Conservation (phyloP, 805 yeast species). For the Pichia thaimueangensis region DNA sequence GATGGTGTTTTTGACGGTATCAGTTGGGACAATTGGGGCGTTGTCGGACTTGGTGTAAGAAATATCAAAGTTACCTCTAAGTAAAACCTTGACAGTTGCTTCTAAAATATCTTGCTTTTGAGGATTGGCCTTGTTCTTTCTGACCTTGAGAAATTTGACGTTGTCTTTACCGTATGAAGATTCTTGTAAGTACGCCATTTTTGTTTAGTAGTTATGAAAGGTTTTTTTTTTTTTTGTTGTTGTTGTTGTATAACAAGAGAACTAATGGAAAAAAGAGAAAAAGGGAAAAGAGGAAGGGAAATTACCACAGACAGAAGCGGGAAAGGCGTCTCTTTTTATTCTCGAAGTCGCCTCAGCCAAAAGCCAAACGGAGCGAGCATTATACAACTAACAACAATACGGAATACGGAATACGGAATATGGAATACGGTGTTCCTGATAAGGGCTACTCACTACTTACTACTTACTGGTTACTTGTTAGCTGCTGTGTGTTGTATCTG, state of each 20-base stretch:
- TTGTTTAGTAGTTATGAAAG: not conserved
- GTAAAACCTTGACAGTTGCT: conserved; percentile 69
- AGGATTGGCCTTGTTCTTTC: conserved; percentile 68
- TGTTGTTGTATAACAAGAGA: not conserved
- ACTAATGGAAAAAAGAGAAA: not conserved
- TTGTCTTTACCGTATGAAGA: conserved; percentile 89
- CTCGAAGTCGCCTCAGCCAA: too few species aligned
- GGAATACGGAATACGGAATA: not conserved
- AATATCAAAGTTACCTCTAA: conserved; percentile 71
- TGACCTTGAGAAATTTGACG: conserved; percentile 87
- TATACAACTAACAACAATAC: too few species aligned
- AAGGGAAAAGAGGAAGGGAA: not conserved
- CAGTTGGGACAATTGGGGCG: conserved; percentile 86
- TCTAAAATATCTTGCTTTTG: conserved; percentile 76
- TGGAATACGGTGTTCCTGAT: too few species aligned
- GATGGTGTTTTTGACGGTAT: conserved; percentile 86
- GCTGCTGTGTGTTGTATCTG: too few species aligned
- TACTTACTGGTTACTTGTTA: too few species aligned
- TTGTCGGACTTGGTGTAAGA: conserved; percentile 89
- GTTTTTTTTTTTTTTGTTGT: conserved; percentile 5
- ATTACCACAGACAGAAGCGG: not conserved
- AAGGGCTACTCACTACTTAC: too few species aligned
- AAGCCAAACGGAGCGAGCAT: not conserved
- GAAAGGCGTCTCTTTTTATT: not conserved
- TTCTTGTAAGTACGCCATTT: conserved; percentile 29